Base-by-base conservation (phyloP, 2,329 filamentous ascomycete species). In the Botrytis sinoallii region DNA sequence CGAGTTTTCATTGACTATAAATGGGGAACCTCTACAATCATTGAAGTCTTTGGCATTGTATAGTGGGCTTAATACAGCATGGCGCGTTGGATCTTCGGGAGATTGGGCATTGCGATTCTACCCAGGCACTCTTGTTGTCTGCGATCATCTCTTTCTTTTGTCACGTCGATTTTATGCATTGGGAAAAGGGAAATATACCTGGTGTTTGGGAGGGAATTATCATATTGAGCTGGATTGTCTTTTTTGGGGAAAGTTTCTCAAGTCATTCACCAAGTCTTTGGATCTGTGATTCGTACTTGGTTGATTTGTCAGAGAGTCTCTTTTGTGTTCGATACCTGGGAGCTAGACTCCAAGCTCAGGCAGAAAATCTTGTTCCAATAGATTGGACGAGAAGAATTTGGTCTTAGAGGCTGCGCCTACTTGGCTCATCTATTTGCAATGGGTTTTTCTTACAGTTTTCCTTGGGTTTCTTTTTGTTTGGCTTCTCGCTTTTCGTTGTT, bases 111-210 rank as follows among this genome's bases (percentile, higher is more conserved):
- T 74, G 76, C 75, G 71, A 76, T 78, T 64, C 63, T 72, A 73
- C 66, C 76, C 75, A 63, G 59, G 65, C 73, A 70, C 40, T 52
- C 52, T 72, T 38, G 9, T 74, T 75, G 42, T 44, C n/a, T 74
- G 66, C 64, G 48, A 55, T 74, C 60, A n/a, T 76, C 52, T 32
- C 29, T n/a, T 75, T 65, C 38, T 68, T 74, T 66, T 74, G 29
- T 65, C 73, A 72, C 73, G 70, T 35, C 71, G 74, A 48, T 40
- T 64, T 61, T 60, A 76, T 75, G 78, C 78, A 80, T 80, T 76
- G 78, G 75, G 78, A 73, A 78, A 77, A 79, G 76, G 79, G 78
- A 75, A 77, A 75, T 78, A 80, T 81, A 80, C 78, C 79, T 75
- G 79, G 79, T 79, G 78, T 80, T 79, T 67, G 76, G 74, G 75